Evolutionary conservation across 768 basidiomycete genomes (phyloP).

Genomic region (Mycena crocata): DNA sequence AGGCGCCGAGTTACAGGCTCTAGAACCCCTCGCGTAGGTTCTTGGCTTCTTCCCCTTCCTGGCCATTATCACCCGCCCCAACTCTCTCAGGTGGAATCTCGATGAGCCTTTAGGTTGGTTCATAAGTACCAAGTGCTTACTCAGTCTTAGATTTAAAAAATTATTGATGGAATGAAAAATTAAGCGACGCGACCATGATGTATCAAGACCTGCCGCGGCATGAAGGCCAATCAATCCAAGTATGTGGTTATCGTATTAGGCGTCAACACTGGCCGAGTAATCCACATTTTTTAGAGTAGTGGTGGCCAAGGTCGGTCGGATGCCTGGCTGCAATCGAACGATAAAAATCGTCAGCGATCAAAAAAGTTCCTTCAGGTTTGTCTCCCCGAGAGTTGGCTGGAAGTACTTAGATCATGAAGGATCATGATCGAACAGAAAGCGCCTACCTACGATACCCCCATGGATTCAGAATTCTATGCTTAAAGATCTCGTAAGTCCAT

Average conservation of each 20-base stretch:
- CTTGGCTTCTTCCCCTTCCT: conserved; percentile 22
- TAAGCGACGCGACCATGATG: conserved; percentile 29
- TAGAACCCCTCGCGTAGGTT: conserved; percentile 14
- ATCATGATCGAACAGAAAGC: conserved; percentile 21
- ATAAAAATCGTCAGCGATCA: no score
- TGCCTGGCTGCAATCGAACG: neutral
- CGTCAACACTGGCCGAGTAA: no score
- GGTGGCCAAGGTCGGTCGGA: no score
- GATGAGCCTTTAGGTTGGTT: conserved; percentile 1
- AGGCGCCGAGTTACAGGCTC: conserved; percentile 32
- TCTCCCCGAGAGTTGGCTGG: neutral
- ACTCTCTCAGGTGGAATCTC: conserved; percentile 14
- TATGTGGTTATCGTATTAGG: no score
- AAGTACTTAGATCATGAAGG: neutral
- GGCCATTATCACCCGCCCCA: conserved; percentile 8
- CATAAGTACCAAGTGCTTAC: neutral
- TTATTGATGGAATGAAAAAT: neutral
- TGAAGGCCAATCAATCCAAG: conserved; percentile 12
- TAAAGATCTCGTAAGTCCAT: neutral
- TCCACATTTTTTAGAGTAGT: no score
- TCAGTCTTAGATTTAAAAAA: neutral
- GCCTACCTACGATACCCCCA: neutral
- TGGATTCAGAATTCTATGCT: neutral
- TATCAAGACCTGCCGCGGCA: conserved; percentile 17
- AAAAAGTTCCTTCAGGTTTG: no score